Evolutionary conservation across 768 basidiomycete genomes (phyloP).

Genomic region (Sistotremastrum suecicum): DNA sequence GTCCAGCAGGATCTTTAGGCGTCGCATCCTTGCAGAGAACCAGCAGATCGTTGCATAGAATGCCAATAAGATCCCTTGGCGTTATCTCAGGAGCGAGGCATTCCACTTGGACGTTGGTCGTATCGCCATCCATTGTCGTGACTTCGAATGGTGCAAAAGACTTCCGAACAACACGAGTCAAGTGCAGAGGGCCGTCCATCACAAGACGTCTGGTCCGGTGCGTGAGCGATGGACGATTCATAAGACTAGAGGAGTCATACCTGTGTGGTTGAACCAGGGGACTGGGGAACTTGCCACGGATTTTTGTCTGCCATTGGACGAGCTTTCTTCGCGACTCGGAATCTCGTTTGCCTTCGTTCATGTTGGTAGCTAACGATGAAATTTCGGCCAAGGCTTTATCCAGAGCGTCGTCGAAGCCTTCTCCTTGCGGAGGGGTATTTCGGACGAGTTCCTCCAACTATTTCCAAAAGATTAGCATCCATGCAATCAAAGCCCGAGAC

Average conservation of each 20-base stretch:
- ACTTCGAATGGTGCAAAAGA: slow-evolving; percentile 70
- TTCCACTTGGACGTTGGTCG: slow-evolving; percentile 77
- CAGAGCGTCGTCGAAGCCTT: slow-evolving; percentile 69
- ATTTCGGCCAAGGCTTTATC: slow-evolving; percentile 82
- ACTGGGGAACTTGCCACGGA: slow-evolving; percentile 84
- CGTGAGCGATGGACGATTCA: neutral
- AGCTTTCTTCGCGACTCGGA: slow-evolving; percentile 84
- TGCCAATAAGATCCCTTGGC: slow-evolving; percentile 61
- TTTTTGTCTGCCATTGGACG: slow-evolving; percentile 81
- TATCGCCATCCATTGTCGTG: slow-evolving; percentile 60
- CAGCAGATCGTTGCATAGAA: slow-evolving; percentile 86
- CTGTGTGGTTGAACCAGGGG: slow-evolving; percentile 98
- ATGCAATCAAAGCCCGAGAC: slow-evolving; percentile 1
- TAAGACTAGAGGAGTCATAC: slow-evolving; percentile 25
- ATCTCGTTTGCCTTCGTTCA: slow-evolving; percentile 98
- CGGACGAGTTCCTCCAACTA: slow-evolving; percentile 78
- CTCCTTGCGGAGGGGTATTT: slow-evolving; percentile 68
- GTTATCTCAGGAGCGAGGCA: slow-evolving; percentile 80
- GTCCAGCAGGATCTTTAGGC: slow-evolving; percentile 53
- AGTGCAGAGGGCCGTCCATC: slow-evolving; percentile 75
- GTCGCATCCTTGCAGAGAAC: slow-evolving; percentile 84
- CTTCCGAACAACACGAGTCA: slow-evolving; percentile 88
- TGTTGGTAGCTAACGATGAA: slow-evolving; percentile 75
- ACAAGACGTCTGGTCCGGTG: slow-evolving; percentile 55
- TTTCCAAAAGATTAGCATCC: slow-evolving; percentile 2